A percentile compares a stretch with the other conserved stretches of the same genome.
Conservation (phyloP, 441 rosid genomes). For the Gossypium davidsonii region DNA sequence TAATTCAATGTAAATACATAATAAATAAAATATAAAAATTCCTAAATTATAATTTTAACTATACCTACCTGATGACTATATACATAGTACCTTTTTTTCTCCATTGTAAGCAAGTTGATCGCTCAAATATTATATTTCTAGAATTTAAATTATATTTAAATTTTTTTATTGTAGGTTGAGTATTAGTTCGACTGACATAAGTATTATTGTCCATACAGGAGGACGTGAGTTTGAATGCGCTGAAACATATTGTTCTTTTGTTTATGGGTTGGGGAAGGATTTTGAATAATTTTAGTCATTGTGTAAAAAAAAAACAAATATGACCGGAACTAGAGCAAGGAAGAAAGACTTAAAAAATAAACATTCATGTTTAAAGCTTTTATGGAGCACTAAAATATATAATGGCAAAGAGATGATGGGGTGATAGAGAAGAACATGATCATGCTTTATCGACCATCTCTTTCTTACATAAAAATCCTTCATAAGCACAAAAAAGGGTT, state of each 20-base stretch:
- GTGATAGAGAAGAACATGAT: conserved; percentile 25
- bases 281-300: no score
- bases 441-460: conserved; percentile 51
- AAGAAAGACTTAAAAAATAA: background rate
- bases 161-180: no score
- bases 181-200: no score
- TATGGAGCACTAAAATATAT: conserved; percentile 26
- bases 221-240: no score
- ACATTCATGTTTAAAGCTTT: background rate
- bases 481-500: conserved; percentile 18
- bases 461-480: conserved; percentile 13
- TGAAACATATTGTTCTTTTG: rapidly evolving
- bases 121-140: no score
- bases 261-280: no score
- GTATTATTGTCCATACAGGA: no score
- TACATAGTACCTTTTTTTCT: background rate
- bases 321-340: no score
- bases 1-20: background rate
- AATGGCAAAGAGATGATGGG: conserved; percentile 22
- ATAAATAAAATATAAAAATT: background rate
- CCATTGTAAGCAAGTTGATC: background rate
- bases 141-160: no score
- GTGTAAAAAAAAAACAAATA: no score
- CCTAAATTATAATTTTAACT: background rate
- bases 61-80: background rate